Percentiles rank a stretch among this genome's conserved stretches.
Evolutionary conservation across 2,329 filamentous ascomycete species (phyloP).

Genomic region (Penicillium corylophilum): DNA sequence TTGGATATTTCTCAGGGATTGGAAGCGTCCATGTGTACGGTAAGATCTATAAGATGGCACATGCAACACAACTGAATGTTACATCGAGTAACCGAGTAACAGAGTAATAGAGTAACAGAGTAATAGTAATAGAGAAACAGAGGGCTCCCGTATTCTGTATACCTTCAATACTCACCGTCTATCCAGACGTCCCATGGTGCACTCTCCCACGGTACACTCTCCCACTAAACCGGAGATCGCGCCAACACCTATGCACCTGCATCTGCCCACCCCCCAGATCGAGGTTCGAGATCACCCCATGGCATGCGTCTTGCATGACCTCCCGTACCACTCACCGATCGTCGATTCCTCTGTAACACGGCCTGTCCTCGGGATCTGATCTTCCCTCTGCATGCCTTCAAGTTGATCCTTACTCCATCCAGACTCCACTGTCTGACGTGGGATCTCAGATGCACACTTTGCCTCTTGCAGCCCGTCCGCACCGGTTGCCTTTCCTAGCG

Average conservation of each 20-base stretch:
- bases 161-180: background rate
- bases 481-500: constrained; percentile 1
- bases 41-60: background rate
- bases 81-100: no score
- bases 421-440: constrained; percentile 8
- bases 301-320: constrained; percentile 14
- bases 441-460: constrained; percentile 9
- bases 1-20: background rate
- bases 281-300: constrained; percentile 4
- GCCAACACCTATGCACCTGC: background rate
- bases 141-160: no score
- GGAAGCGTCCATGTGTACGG: no score
- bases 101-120: no score
- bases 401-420: constrained; percentile 10
- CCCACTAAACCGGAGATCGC: background rate
- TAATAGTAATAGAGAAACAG: no score
- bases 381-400: constrained; percentile 9
- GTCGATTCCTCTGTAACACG: background rate
- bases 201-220: background rate
- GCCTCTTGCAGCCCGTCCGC: constrained; percentile 1
- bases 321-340: background rate
- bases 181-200: background rate
- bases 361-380: constrained; percentile 6
- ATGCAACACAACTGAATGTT: no score
- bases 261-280: background rate